A percentile compares a stretch with the other conserved stretches of the same genome.
Conservation (phyloP, 1,284 basidiomycete species). For the Apiotrichum mycotoxinovorans region DNA sequence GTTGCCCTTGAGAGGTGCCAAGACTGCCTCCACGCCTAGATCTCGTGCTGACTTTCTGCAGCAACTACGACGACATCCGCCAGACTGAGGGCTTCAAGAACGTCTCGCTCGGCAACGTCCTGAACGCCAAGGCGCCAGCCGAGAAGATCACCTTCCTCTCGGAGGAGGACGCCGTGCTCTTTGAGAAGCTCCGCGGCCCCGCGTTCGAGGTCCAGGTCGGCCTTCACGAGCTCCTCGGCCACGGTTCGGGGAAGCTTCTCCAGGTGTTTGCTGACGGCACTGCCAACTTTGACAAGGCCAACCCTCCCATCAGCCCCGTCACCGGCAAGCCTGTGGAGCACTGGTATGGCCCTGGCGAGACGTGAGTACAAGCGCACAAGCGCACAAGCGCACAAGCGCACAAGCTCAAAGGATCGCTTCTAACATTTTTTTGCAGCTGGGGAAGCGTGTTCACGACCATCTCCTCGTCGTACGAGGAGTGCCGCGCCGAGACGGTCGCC, state of each 20-base stretch:
- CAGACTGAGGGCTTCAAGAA: conserved; percentile 22
- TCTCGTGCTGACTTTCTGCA: not conserved
- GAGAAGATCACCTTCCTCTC: conserved; percentile 23
- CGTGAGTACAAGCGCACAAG: not conserved
- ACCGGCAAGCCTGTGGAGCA: conserved; percentile 18
- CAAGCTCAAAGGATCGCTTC: no score
- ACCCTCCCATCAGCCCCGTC: conserved; percentile 16
- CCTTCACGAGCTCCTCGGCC: conserved; percentile 24
- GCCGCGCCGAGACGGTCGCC: conserved; percentile 20
- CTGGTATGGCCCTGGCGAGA: conserved; percentile 22
- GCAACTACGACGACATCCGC: conserved; percentile 17
- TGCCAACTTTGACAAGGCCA: conserved; percentile 17
- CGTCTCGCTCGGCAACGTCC: conserved; percentile 21
- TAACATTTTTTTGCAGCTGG: conserved; percentile 8
- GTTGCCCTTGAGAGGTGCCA: no score
- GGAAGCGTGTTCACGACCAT: conserved; percentile 16
- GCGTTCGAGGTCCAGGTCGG: conserved; percentile 24
- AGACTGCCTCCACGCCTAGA: no score
- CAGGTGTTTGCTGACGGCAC: conserved; percentile 14
- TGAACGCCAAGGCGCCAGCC: conserved; percentile 21
- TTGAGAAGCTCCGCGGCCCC: conserved; percentile 17
- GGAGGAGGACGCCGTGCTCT: conserved; percentile 13
- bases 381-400: no score
- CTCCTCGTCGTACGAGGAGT: conserved; percentile 19
- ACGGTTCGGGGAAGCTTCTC: conserved; percentile 22